Evolutionary conservation across 208 protist genomes (phyloP).

Genomic region (Naegleria fowleri): DNA sequence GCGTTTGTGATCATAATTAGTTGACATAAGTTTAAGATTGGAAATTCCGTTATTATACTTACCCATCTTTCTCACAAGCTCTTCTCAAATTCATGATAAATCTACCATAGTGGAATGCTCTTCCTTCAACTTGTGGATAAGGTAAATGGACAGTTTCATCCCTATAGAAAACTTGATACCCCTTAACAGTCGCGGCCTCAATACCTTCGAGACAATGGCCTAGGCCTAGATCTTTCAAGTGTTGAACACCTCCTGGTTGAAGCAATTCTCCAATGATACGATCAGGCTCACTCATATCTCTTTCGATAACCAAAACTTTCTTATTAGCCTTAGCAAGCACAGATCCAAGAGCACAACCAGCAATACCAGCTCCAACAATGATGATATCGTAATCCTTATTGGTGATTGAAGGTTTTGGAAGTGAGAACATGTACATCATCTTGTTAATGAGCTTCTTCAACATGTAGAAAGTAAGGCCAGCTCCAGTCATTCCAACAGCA

Average conservation of each 20-base stretch:
- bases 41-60: too few species aligned
- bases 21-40: too few species aligned
- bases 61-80: slow-evolving; percentile 56
- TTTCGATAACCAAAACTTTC: slow-evolving; percentile 13
- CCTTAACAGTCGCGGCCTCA: slow-evolving; percentile 65
- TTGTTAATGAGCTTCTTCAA: not conserved
- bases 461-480: not conserved
- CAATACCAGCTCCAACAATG: slow-evolving; percentile 20
- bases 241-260: slow-evolving; percentile 80
- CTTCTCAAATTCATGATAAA: slow-evolving; percentile 78
- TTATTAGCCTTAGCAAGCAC: not conserved
- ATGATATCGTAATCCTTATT: slow-evolving; percentile 20
- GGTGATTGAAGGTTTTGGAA: not conserved
- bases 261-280: slow-evolving; percentile 89
- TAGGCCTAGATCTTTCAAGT: slow-evolving; percentile 73
- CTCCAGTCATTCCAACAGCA: not conserved
- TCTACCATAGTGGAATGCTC: slow-evolving; percentile 82
- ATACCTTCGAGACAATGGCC: slow-evolving; percentile 65
- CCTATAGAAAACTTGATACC: slow-evolving; percentile 72
- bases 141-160: slow-evolving; percentile 59
- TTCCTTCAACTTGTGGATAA: slow-evolving; percentile 59
- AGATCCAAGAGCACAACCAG: not conserved
- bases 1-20: too few species aligned
- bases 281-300: slow-evolving; percentile 70
- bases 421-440: not conserved